Conservation (phyloP, 306 rosid species). For the Lathyrus sativus region DNA sequence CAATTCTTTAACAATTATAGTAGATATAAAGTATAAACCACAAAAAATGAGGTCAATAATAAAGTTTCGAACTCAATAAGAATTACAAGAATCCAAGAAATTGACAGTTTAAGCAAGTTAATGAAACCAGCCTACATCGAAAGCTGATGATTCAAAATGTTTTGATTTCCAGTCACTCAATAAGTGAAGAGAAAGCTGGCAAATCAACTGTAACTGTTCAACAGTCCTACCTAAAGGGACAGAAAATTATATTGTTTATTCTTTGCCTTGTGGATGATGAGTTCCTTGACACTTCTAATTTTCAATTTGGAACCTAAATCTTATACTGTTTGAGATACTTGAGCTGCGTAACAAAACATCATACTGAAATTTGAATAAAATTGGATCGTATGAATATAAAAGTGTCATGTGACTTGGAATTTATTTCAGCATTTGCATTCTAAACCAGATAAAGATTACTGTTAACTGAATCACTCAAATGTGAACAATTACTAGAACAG, state of each 20-base stretch:
- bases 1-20: neutral
- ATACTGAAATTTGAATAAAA: neutral
- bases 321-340: neutral
- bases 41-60: neutral
- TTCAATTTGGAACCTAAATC: slow-evolving; percentile 9
- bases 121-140: slow-evolving; percentile 15
- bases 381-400: neutral
- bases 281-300: slow-evolving; percentile 4
- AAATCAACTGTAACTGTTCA: slow-evolving; percentile 10
- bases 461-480: neutral
- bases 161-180: slow-evolving; percentile 17
- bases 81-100: slow-evolving; percentile 20
- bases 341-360: neutral
- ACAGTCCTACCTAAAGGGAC: slow-evolving; percentile 11
- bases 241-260: slow-evolving; percentile 2
- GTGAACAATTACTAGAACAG: neutral
- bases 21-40: slow-evolving; percentile 25
- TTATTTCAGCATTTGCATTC: neutral
- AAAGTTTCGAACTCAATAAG: slow-evolving; percentile 14
- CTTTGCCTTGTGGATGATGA: slow-evolving; percentile 3
- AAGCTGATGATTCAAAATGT: slow-evolving; percentile 8
- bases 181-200: neutral
- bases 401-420: neutral
- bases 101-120: slow-evolving; percentile 11
- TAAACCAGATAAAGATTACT: neutral